phyloP scores from a whole-genome alignment of 1,284 basidiomycete species.

The Tetrapyrgos nigripes region DNA sequence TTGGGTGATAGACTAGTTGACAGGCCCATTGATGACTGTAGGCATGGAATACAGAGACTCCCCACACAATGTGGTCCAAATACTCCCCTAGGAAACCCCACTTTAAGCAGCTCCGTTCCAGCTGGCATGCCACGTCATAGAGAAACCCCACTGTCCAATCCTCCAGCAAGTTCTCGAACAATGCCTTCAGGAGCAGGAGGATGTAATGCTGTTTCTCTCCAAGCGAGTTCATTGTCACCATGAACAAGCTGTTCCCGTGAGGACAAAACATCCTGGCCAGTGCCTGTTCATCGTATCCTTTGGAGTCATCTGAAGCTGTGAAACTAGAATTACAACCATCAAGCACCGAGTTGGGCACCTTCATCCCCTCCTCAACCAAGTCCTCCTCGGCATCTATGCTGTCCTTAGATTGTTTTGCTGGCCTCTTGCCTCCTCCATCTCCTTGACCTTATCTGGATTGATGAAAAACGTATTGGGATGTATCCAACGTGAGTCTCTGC shows the following conservation, averaged over 20 bases:
- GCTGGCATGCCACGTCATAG: constrained; percentile 1
- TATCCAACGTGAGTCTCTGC: constrained; percentile 2
- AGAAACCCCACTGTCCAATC: not conserved
- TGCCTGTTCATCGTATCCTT: not conserved
- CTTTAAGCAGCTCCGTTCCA: not conserved
- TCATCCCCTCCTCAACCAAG: constrained; percentile 10
- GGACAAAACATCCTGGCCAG: too few relatives aligned
- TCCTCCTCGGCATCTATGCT: not conserved
- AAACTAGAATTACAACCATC: constrained; percentile 39
- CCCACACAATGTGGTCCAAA: too few relatives aligned
- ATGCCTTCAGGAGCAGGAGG: constrained; percentile 8
- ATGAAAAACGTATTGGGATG: constrained; percentile 23
- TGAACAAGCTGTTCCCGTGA: too few relatives aligned
- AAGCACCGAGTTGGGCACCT: constrained; percentile 31
- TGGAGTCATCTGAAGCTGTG: constrained; percentile 37
- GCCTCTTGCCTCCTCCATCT: constrained; percentile 11
- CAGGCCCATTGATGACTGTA: not conserved
- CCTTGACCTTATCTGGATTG: constrained; percentile 7
- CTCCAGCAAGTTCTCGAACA: constrained; percentile 24
- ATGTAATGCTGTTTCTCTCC: constrained; percentile 27
- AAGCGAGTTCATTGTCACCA: constrained; percentile 16
- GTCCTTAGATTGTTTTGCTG: not conserved
- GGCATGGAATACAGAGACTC: too few relatives aligned
- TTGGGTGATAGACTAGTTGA: constrained; percentile 23
- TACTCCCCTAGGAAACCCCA: not conserved